phyloP scores from a whole-genome alignment of 163 green algal species.

The Scenedesmus sp. region DNA sequence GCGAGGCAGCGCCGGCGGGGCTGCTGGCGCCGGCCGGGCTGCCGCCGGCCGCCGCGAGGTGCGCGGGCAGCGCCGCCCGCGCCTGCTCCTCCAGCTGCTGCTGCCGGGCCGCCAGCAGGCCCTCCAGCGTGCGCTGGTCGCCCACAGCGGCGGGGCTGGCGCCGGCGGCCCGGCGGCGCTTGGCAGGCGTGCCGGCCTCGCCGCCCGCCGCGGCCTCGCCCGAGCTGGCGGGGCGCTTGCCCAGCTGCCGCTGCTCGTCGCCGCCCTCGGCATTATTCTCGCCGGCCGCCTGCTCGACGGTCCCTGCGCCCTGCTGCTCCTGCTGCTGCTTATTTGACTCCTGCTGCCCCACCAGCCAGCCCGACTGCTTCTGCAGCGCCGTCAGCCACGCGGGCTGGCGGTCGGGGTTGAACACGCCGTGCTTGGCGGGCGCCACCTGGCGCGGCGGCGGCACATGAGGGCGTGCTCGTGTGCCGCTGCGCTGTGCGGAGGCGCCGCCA shows the following conservation, averaged over 20 bases:
- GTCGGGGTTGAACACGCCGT: conserved; percentile 1
- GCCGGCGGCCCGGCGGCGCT: background rate
- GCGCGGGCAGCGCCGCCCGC: no score
- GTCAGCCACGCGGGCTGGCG: background rate
- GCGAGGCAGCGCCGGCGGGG: conserved; percentile 17
- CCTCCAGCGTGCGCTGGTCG: conserved; percentile 9
- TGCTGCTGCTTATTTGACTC: conserved; percentile 16
- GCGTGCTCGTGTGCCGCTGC: no score
- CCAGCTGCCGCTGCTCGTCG: conserved; percentile 5
- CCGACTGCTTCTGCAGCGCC: background rate
- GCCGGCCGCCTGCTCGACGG: background rate
- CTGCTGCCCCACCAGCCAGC: conserved; percentile 25
- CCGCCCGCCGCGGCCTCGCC: conserved; percentile 15
- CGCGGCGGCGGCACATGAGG: no score
- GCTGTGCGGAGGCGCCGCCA: no score
- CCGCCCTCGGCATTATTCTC: background rate
- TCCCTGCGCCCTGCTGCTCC: conserved; percentile 8
- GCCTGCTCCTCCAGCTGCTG: conserved; percentile 36
- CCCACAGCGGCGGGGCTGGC: conserved; percentile 16
- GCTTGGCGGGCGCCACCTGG: background rate
- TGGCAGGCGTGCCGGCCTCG: background rate
- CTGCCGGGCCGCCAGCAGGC: conserved; percentile 9
- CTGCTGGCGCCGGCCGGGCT: background rate
- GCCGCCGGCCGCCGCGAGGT: background rate
- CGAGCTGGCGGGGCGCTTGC: no score